Base-by-base conservation (phyloP, 768 basidiomycete species). In the Termitomyces sp. region DNA sequence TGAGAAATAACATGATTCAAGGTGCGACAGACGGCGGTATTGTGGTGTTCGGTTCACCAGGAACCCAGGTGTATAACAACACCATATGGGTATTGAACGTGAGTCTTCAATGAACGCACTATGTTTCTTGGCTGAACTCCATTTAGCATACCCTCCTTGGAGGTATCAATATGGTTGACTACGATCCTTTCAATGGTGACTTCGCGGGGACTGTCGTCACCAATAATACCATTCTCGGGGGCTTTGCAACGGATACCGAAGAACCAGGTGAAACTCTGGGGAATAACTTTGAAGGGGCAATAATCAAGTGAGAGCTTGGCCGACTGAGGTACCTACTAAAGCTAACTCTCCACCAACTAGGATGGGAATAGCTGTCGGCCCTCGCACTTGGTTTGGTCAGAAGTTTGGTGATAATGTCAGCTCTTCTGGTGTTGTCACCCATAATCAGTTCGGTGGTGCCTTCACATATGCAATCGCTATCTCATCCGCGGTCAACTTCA, bases 21-120 rank as follows among this genome's bases (percentile, higher is more conserved):
- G 83, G 82, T 52, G 78, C 90, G 9, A 91, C 90, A 0, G 90
- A 91, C 60, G 90, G 90, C 7, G 89, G 84, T 6, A 88, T 91
- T 43, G 66, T 92, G 89, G 88, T 92, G 0, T 91, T 92, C 60
- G 90, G 89, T 20, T 70, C 88, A 3, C 87, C 88, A 6, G 89
- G 89, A 0, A 83, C 82, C 3, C 74, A 80, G 50, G 82, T 91
- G 15, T 81, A 85, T 61, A 89, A 90, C 59, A 91, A 90, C 63
- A 89, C 86, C 0, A 85, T 91, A 51, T 88, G 80, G 82, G 78
- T 88, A 9, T 70, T 80, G 23, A 86, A 77, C 53, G 88, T 88
- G 60, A 49, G 84, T 70, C 33, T 9, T 18, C 16, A 29, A 18
- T 22, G 7, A 33, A 10, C 12, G 25, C 18, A 22, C n/a, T 7